Percentiles rank a stretch among this genome's conserved stretches.
Evolutionary conservation across 345 rosid genomes (phyloP).

Genomic region (Jatropha curcas): DNA sequence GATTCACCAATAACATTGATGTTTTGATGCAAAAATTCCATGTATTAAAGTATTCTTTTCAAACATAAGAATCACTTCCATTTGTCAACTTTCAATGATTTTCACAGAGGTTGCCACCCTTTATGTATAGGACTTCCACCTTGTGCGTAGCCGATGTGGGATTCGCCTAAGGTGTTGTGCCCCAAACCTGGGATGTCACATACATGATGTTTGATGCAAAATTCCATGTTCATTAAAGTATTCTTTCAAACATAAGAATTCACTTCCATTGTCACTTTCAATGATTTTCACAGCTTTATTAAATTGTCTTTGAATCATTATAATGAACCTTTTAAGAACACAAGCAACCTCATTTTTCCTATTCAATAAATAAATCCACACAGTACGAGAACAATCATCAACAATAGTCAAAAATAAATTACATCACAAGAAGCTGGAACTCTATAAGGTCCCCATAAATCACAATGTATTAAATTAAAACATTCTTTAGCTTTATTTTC

Average conservation of each 20-base stretch:
- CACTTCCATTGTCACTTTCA: constrained; percentile 12
- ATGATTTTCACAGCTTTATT: not conserved
- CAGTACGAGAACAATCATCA: constrained; percentile 22
- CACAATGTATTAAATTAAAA: constrained; percentile 28
- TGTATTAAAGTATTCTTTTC: too few relatives aligned
- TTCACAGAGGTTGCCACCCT: too few relatives aligned
- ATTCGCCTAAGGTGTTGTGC: too few relatives aligned
- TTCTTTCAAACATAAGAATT: not conserved
- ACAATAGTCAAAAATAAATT: constrained; percentile 17
- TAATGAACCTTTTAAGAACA: not conserved
- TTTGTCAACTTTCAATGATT: too few relatives aligned
- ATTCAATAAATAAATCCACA: constrained; percentile 21
- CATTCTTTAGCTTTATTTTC: not conserved
- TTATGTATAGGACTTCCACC: too few relatives aligned
- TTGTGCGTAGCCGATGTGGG: too few relatives aligned
- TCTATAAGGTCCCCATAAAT: constrained; percentile 23
- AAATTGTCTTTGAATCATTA: not conserved
- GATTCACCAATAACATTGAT: too few relatives aligned
- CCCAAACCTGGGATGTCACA: too few relatives aligned
- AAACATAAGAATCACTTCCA: too few relatives aligned
- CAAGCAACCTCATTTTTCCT: not conserved
- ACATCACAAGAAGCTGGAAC: not conserved
- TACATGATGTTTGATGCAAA: not conserved
- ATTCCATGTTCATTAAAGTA: not conserved
- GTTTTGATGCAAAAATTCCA: too few relatives aligned